phyloP scores from a whole-genome alignment of 176 grass and related monocot genomes.

The Tillandsia fasciculata region DNA sequence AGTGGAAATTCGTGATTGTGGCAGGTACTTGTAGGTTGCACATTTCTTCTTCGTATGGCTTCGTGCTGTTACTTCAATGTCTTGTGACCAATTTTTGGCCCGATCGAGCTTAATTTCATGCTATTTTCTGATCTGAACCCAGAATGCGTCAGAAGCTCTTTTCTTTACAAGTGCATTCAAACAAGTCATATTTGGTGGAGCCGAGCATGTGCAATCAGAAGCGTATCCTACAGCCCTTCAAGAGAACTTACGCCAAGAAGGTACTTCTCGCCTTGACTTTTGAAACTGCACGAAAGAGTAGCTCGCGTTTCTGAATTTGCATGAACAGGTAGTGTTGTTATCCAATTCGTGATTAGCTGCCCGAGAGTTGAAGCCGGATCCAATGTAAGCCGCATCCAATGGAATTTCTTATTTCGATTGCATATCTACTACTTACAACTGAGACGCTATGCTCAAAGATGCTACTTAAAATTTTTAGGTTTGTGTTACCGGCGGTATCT shows the following conservation, averaged over 20 bases:
- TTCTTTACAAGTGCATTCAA: slow-evolving; percentile 82
- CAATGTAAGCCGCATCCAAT: slow-evolving; percentile 45
- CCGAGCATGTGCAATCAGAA: slow-evolving; percentile 39
- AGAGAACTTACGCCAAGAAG: slow-evolving; percentile 49
- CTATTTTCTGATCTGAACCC: slow-evolving; percentile 19
- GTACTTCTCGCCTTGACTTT: slow-evolving; percentile 17
- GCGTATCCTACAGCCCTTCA: slow-evolving; percentile 16
- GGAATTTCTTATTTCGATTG: slow-evolving; percentile 14
- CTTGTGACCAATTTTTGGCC: neutral
- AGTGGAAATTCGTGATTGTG: slow-evolving; percentile 82
- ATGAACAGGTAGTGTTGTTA: slow-evolving; percentile 50
- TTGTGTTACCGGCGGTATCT: slow-evolving; percentile 57
- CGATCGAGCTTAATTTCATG: neutral
- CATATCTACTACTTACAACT: neutral
- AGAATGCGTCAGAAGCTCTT: slow-evolving; percentile 90
- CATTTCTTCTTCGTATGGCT: neutral
- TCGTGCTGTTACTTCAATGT: neutral
- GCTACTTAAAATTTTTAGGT: slow-evolving; percentile 39
- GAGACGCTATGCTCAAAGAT: neutral
- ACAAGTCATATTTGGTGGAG: slow-evolving; percentile 55
- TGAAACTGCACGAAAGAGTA: neutral
- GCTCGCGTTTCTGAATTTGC: no score
- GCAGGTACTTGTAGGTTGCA: slow-evolving; percentile 44
- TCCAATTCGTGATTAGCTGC: slow-evolving; percentile 82
- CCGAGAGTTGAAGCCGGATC: slow-evolving; percentile 43